Percentiles rank a stretch among this genome's conserved stretches.
These are phyloP conservation scores for Hyphopichia wangnamkhiaoensis DNA, from an alignment of 1,139 yeast species.

Conservation along the genomic window DNA sequence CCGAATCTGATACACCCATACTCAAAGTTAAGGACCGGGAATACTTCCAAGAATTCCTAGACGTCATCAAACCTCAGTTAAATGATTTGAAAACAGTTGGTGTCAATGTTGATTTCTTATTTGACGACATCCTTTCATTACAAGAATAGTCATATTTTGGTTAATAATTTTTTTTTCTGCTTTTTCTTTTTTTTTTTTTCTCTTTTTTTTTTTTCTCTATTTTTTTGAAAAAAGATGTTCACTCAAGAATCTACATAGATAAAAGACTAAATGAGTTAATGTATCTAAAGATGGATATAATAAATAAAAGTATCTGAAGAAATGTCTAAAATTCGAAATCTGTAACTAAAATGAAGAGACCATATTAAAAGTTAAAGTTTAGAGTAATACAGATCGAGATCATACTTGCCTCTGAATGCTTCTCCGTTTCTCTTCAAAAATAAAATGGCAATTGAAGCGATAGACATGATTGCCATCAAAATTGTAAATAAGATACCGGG, in stretches of 20 bases:
- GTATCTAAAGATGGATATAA: too few relatives aligned
- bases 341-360: too few relatives aligned
- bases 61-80: constrained; percentile 60
- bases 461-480: constrained; percentile 55
- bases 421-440: constrained; percentile 60
- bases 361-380: constrained; percentile 21
- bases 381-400: constrained; percentile 60
- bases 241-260: too few relatives aligned
- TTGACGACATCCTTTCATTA: constrained; percentile 34
- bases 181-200: not conserved
- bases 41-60: constrained; percentile 46
- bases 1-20: constrained; percentile 26
- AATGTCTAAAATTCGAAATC: too few relatives aligned
- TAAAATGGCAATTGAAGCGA: constrained; percentile 44
- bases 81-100: constrained; percentile 66
- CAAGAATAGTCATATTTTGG: not conserved
- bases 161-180: not conserved
- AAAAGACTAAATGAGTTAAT: too few relatives aligned
- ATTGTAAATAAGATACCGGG: constrained; percentile 71
- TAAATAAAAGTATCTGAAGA: too few relatives aligned
- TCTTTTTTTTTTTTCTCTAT: not conserved
- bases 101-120: constrained; percentile 66
- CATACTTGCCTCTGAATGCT: constrained; percentile 65
- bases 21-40: constrained; percentile 31
- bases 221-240: too few relatives aligned